Evolutionary conservation across 2,329 filamentous ascomycete species (phyloP).

Genomic region (Grosmannia clavigera): DNA sequence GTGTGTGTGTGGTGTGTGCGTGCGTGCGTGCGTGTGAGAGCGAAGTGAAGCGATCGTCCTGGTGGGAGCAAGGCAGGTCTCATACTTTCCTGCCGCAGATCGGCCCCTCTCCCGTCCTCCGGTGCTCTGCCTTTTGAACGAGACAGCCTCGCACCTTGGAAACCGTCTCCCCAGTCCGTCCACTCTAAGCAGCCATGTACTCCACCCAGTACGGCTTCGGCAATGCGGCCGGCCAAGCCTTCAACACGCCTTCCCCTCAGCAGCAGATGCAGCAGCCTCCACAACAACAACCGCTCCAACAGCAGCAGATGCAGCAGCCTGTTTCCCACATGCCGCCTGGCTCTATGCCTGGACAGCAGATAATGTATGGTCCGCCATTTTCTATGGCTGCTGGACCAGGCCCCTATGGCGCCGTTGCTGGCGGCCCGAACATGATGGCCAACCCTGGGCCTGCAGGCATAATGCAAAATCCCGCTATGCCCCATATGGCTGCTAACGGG

Average conservation of each 20-base stretch:
- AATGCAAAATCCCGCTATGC: conserved; percentile 51
- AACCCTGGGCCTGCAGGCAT: conserved; percentile 41
- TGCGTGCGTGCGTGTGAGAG: too few relatives aligned
- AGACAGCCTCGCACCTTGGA: background rate
- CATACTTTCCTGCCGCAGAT: background rate
- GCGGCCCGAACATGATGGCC: conserved; percentile 44
- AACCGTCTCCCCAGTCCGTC: background rate
- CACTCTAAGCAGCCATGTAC: conserved; percentile 32
- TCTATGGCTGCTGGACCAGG: conserved; percentile 37
- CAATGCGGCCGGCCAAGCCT: conserved; percentile 38
- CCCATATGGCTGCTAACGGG: conserved; percentile 45
- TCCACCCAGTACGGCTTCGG: conserved; percentile 41
- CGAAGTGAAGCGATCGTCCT: background rate
- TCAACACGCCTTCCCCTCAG: conserved; percentile 37
- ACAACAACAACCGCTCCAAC: conserved; percentile 4
- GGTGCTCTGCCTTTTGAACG: background rate
- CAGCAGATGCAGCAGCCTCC: conserved; percentile 26
- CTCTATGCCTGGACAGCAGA: conserved; percentile 29
- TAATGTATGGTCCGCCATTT: conserved; percentile 49
- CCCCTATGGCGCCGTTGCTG: conserved; percentile 27
- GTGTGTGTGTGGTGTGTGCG: background rate
- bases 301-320: conserved; percentile 1
- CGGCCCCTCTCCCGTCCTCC: background rate
- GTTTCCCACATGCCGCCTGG: conserved; percentile 32
- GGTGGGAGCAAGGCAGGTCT: background rate